Evolutionary conservation across 2,329 filamentous ascomycete genomes (phyloP), one percentile per base, ranked within the genome.

Genomic region (Boeremia exigua): DNA sequence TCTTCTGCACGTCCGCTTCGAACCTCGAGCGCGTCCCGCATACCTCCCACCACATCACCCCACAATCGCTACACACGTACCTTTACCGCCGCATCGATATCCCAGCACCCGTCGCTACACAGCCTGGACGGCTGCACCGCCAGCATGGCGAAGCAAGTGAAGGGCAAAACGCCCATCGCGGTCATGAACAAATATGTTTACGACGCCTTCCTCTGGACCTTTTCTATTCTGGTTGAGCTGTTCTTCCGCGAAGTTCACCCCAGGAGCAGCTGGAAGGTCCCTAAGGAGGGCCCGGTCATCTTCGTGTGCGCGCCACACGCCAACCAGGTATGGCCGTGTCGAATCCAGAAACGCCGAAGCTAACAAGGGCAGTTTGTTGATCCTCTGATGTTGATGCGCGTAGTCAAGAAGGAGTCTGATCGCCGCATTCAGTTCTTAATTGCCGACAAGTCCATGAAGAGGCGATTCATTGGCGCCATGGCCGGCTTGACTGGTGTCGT

Each of bases 171-270:
- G 61, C 63, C 69, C 39, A 67, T 73, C 49, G 73, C 70, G 25
- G 55, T 86, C 48, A 89, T 90, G 87, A 87, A 86, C 68, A 83
- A 85, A 65, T 89, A 85, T 82, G 87, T 88, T 62, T 93, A 93
- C 75, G 90, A 93, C 78, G 81, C 87, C 56, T 89, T 92, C 70
- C 81, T 93, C 29, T 92, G 90, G 83, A 82, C 83, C 44, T 89
- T 92, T 73, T 90, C 88, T 37, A 85, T 98, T 61, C 82, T 98
- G 48, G 88, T 96, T 63, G 95, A 99, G 77, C 87, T 97, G 65
- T 99, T 99, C 85, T 99, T 99, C 81, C 89, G 95, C 66, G 95
- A 99, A 78, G 92, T 99, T 14, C 93, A 98, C 74, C 95, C 95
- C 11, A 86, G 95, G 62, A 92, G 92, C 65, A 91, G 93, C 60